Conservation (phyloP, 805 yeast species). For the Soucietia sequanensis region DNA sequence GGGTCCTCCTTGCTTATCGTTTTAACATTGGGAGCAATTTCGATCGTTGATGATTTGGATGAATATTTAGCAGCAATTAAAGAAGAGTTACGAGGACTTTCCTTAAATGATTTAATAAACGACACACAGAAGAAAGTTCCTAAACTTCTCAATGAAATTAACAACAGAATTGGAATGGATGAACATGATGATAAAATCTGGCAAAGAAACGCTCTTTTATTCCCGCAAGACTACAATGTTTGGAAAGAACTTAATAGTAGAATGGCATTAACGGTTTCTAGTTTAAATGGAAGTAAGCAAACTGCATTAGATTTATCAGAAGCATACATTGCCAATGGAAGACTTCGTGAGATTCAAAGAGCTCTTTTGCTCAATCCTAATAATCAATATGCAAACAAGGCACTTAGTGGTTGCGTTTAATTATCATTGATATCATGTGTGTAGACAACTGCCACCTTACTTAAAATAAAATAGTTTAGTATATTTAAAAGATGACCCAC, state of each 20-base stretch:
- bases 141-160: slow-evolving; percentile 52
- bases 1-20: slow-evolving; percentile 71
- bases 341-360: slow-evolving; percentile 59
- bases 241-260: slow-evolving; percentile 66
- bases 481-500: too few relatives aligned
- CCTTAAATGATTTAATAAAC: slow-evolving; percentile 43
- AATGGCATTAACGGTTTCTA: slow-evolving; percentile 60
- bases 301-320: slow-evolving; percentile 52
- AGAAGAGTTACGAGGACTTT: slow-evolving; percentile 59
- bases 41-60: slow-evolving; percentile 58
- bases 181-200: slow-evolving; percentile 36
- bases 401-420: slow-evolving; percentile 6
- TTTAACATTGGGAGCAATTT: slow-evolving; percentile 75
- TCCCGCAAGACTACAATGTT: slow-evolving; percentile 65
- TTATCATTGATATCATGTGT: too few relatives aligned
- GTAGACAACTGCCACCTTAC: too few relatives aligned
- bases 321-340: slow-evolving; percentile 48
- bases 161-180: slow-evolving; percentile 32
- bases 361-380: slow-evolving; percentile 63
- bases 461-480: too few relatives aligned
- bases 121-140: slow-evolving; percentile 62
- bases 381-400: slow-evolving; percentile 10
- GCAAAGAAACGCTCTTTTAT: slow-evolving; percentile 70
- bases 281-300: slow-evolving; percentile 47
- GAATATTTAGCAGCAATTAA: slow-evolving; percentile 63